phyloP scores from a whole-genome alignment of 768 basidiomycete species.

The Hygrophorus russula region DNA sequence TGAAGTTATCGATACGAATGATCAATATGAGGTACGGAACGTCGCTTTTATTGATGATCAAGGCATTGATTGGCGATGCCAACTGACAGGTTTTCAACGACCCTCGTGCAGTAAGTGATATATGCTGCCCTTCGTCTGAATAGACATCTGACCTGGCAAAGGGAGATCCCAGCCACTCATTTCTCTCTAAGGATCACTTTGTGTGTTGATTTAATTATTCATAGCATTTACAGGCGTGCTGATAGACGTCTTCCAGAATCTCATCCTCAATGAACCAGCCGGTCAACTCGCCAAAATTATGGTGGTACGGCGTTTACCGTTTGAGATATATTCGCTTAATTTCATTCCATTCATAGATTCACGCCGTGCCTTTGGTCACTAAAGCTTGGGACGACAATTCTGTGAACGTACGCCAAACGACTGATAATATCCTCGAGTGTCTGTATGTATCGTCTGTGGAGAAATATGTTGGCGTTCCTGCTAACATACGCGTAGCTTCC shows the following conservation, averaged over 20 bases:
- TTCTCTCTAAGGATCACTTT: constrained; percentile 84
- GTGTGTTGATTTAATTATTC: constrained; percentile 29
- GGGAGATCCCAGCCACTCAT: constrained; percentile 84
- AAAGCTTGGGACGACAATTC: constrained; percentile 75
- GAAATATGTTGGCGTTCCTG: not conserved
- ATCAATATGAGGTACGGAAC: constrained; percentile 52
- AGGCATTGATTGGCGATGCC: not conserved
- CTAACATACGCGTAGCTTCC: constrained; percentile 40
- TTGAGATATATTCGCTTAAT: not conserved
- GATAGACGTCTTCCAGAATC: constrained; percentile 33
- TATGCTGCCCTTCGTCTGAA: constrained; percentile 1
- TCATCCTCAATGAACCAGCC: constrained; percentile 76
- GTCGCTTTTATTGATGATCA: not conserved
- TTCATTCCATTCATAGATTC: constrained; percentile 24
- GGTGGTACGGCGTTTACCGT: constrained; percentile 31
- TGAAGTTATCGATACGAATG: constrained; percentile 69
- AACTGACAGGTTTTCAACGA: constrained; percentile 57
- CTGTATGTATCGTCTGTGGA: constrained; percentile 30
- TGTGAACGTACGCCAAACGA: constrained; percentile 41
- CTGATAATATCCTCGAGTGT: constrained; percentile 56
- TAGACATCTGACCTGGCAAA: constrained; percentile 15
- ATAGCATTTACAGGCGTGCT: not conserved
- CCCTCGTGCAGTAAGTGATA: constrained; percentile 50
- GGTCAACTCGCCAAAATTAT: constrained; percentile 62
- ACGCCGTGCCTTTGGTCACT: constrained; percentile 57